Evolutionary conservation across 352 stramenopile species (phyloP), one percentile per base, ranked within the genome.

Genomic region (Phytophthora lateralis): DNA sequence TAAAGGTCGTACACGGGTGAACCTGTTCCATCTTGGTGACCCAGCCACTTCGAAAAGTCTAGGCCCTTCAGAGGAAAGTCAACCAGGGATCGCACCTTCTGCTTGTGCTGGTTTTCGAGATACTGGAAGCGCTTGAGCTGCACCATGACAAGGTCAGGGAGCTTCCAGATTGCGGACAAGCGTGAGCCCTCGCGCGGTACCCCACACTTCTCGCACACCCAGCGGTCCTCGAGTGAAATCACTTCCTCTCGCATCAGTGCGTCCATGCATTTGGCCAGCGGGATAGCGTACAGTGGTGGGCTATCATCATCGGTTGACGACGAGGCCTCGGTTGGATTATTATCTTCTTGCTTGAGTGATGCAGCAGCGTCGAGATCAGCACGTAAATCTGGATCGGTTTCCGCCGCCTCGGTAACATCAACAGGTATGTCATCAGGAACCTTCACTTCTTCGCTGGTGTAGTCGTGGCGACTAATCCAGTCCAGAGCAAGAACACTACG

Each of bases 1-100:
- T 98, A 99, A 24, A 99, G 73, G 66, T 99, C 96, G 60, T 98
- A 99, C 20, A 95, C 66, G 3, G 66, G 58, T 47, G 63, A 60
- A 11, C 34, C 35, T 18, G 26, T 27, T 44, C 46, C 45, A 18
- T 66, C 65, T 4, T 82, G 67, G 18, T 68, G 52, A 21, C 67
- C 78, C 59, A 93, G 88, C 78, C 85, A 94, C 21, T 74, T 78
- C 7, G 78, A 82, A n/a, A 96, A 90, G 30, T 95, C 79, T 4
- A 95, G 60, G 4, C 85, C 85, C n/a, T 82, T 73, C 21, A 94
- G 60, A 15, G 88, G 88, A 15, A 94, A 96, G 21, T 93, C 76
- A 11, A 96, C 88, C 35, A 94, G 63, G 6, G 79, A 77, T 38
- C 84, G 81, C 43, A 94, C 78, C 56, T 96, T 96, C 47, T 93